Percentiles rank a stretch among this genome's conserved stretches.
These are phyloP conservation scores for Vitis hybrid DNA, from an alignment of 177 flowering plant species.

Conservation along the genomic window DNA sequence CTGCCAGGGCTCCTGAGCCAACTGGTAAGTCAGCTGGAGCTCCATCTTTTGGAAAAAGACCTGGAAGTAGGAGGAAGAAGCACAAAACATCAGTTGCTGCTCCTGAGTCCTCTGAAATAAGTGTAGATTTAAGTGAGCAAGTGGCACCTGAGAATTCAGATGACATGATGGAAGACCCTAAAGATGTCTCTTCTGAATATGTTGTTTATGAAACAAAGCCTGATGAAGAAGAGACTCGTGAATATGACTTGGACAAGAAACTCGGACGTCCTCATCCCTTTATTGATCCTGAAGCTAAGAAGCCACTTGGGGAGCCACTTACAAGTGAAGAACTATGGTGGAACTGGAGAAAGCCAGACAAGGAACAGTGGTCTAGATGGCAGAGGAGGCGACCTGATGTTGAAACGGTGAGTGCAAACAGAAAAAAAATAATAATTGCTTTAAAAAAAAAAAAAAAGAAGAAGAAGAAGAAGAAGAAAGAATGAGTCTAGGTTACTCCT, in stretches of 20 bases:
- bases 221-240: constrained; percentile 49
- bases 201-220: constrained; percentile 71
- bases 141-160: constrained; percentile 32
- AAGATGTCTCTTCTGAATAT: constrained; percentile 56
- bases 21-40: constrained; percentile 60
- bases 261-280: constrained; percentile 86
- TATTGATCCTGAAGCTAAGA: constrained; percentile 76
- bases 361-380: constrained; percentile 95
- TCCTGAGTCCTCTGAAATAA: constrained; percentile 38
- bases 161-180: constrained; percentile 52
- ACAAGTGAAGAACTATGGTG: constrained; percentile 93
- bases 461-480: too few relatives aligned
- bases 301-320: constrained; percentile 62
- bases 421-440: background rate
- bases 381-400: constrained; percentile 85
- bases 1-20: constrained; percentile 91
- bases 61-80: constrained; percentile 92
- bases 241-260: constrained; percentile 73
- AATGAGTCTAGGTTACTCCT: too few relatives aligned
- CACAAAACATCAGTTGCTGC: constrained; percentile 46
- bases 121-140: constrained; percentile 33
- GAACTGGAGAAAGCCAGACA: constrained; percentile 95
- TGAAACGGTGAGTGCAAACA: constrained; percentile 71
- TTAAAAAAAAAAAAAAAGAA: background rate
- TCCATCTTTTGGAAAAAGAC: constrained; percentile 84